phyloP scores from a whole-genome alignment of 2,329 filamentous ascomycete species.

The Plectosphaerella plurivora region DNA sequence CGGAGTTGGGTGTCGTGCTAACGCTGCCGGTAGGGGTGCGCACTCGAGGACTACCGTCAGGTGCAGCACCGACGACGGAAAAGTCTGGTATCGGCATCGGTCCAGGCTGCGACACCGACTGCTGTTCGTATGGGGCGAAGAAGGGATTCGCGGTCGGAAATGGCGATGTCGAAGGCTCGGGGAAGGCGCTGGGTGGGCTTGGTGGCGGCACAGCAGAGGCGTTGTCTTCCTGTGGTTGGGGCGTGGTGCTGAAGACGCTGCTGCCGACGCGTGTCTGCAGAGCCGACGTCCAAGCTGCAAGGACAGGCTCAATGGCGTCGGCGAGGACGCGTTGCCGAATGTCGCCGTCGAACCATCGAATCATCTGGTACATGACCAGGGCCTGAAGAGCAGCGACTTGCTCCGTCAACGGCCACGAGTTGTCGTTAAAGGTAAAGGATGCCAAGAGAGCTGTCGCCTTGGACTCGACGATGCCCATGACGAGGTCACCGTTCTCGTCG shows the following conservation, averaged over 20 bases:
- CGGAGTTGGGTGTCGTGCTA: not conserved
- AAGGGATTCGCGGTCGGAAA: not conserved
- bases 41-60: not conserved
- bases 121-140: not conserved
- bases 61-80: conserved; percentile 7
- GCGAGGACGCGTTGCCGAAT: conserved; percentile 15
- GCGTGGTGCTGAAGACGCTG: conserved; percentile 4
- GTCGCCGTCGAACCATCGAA: conserved; percentile 17
- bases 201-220: not conserved
- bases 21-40: not conserved
- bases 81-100: not conserved
- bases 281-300: conserved; percentile 12
- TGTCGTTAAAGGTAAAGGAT: conserved; percentile 9
- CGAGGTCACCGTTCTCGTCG: conserved; percentile 15
- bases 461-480: conserved; percentile 17
- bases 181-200: not conserved
- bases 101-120: not conserved
- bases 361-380: conserved; percentile 17
- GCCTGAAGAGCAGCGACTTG: conserved; percentile 15
- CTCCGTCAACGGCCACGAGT: conserved; percentile 12
- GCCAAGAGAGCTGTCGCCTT: conserved; percentile 14
- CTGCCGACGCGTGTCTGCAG: conserved; percentile 10
- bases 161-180: not conserved
- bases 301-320: conserved; percentile 12
- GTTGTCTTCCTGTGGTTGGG: conserved; percentile 2